Percentiles rank a stretch among this genome's conserved stretches.
phyloP scores from a whole-genome alignment of 169 alveolate species.

The Cryptosporidium sp. region DNA sequence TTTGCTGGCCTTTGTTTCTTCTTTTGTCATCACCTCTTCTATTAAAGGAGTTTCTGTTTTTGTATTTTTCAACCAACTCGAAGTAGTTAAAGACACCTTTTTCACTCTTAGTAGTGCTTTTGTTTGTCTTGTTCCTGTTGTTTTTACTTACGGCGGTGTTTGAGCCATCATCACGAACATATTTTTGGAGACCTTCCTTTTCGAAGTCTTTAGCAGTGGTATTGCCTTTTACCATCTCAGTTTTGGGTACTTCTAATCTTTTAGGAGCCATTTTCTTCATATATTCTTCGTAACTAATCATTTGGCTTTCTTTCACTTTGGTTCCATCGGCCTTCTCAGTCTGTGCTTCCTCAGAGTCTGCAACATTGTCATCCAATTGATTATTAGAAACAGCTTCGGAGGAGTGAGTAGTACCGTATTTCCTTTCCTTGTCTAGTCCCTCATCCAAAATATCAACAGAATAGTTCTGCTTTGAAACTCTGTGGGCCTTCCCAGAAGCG shows the following conservation, averaged over 20 bases:
- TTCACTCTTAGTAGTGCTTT: conserved; percentile 18
- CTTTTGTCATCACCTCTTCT: conserved; percentile 22
- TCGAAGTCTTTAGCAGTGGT: conserved; percentile 57
- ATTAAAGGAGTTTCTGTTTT: conserved; percentile 9
- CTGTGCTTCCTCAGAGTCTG: neutral
- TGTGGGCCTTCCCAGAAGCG: conserved; percentile 64
- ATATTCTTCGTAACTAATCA: conserved; percentile 62
- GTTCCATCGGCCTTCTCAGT: neutral
- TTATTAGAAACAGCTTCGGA: neutral
- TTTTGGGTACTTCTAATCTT: conserved; percentile 3
- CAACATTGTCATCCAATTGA: conserved; percentile 4
- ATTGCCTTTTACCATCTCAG: conserved; percentile 8
- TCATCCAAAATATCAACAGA: neutral
- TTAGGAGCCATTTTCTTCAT: conserved; percentile 52
- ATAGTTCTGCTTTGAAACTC: conserved; percentile 22
- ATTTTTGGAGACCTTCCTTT: conserved; percentile 48
- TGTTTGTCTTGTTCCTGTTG: conserved; percentile 18
- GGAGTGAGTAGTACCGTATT: neutral
- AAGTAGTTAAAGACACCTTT: conserved; percentile 42
- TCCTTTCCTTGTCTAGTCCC: neutral
- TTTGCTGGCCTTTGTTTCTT: conserved; percentile 20
- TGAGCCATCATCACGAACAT: conserved; percentile 35
- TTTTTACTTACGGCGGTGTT: neutral
- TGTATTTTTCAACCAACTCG: conserved; percentile 56
- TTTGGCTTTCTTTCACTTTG: neutral